Evolutionary conservation across 2,329 filamentous ascomycete genomes (phyloP), one percentile per base, ranked within the genome.

Genomic region (Cladosporium velox): DNA sequence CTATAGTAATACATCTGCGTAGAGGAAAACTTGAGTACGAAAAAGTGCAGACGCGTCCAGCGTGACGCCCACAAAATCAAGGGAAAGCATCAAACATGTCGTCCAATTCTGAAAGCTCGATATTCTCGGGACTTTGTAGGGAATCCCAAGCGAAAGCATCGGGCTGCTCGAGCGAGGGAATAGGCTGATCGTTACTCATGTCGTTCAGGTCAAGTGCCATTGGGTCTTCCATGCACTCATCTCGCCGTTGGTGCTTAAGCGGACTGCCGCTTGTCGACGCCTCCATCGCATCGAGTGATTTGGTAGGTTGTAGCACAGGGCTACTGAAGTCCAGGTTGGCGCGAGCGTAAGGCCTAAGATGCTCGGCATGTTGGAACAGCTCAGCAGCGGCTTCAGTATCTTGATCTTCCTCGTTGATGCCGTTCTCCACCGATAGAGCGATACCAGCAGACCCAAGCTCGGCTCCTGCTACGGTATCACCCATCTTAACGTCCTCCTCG

Each of bases 51-150:
- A 4, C 32, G 21, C 18, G 14, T 35, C 10, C 21, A 58, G 32
- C 47, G 59, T 72, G 77, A 58, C 76, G 21, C 11, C 3, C 55
- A 26, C n/a, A 15, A 24, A 10, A 49, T 64, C 61, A 64, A 57
- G 61, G 61, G 30, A 64, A 78, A 38, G 71, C 89, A 75, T 91
- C 89, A 73, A 97, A 87, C 77, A 97, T 86, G 72, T 91, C 88
- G 75, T 98, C 94, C 28, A 98, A 88, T 82, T 99, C 95, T 57
- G 97, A 92, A 59, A 98, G 87, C 77, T 96, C 93, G 72, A 98
- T 90, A 70, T 88, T 91, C 81, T 98, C 95, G 1, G 93, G 93
- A 76, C 89, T 92, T 76, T 85, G 84, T 74, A 87, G 66, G 26
- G 65, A 70, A 18, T 76, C 76, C 74, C 74, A 76, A 2, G 67